Evolutionary conservation across 2,329 filamentous ascomycete species (phyloP).

Genomic region (Macrophomina tecta): DNA sequence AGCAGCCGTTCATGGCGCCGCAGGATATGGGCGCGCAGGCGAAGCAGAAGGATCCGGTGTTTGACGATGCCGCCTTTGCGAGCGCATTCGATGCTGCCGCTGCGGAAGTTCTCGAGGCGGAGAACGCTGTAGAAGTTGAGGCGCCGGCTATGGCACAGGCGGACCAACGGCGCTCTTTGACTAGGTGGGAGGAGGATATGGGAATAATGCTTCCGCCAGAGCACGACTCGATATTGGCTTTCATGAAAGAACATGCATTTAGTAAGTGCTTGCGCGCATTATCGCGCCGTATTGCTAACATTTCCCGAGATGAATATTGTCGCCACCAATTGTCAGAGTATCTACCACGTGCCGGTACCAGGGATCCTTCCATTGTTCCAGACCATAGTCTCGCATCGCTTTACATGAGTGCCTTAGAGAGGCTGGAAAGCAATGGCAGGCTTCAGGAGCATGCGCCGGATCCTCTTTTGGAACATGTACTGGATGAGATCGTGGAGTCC

Average conservation of each 20-base stretch:
- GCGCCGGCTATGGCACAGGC: slow-evolving; percentile 31
- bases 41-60: slow-evolving; percentile 47
- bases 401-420: slow-evolving; percentile 14
- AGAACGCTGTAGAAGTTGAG: slow-evolving; percentile 30
- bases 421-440: slow-evolving; percentile 1
- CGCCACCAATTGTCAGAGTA: slow-evolving; percentile 19
- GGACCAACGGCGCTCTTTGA: slow-evolving; percentile 4
- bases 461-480: slow-evolving; percentile 9
- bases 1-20: slow-evolving; percentile 16
- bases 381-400: slow-evolving; percentile 15
- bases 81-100: slow-evolving; percentile 59
- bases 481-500: neutral
- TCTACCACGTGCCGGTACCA: neutral
- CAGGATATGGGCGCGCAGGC: slow-evolving; percentile 35
- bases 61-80: slow-evolving; percentile 63
- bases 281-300: neutral
- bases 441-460: neutral
- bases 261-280: neutral
- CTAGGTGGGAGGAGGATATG: slow-evolving; percentile 8
- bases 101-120: slow-evolving; percentile 44
- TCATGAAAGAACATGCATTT: slow-evolving; percentile 22
- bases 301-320: neutral
- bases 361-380: neutral
- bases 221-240: neutral
- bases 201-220: slow-evolving; percentile 6